These are phyloP conservation scores for Stachybotrys echinatus DNA, from an alignment of 2,329 filamentous ascomycete genomes.

Conservation along the genomic window DNA sequence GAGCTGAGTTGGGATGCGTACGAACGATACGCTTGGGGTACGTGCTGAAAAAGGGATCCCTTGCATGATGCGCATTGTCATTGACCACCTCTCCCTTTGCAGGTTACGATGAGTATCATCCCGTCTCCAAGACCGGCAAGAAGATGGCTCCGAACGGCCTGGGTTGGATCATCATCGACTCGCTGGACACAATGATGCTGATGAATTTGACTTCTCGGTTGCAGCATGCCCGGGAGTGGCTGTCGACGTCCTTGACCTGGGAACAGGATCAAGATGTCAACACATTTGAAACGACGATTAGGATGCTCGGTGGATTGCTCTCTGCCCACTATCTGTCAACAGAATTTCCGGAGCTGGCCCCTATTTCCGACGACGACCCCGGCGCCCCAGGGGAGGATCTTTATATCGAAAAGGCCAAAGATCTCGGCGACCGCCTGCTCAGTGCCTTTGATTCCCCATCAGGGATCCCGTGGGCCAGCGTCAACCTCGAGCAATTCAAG, in stretches of 20 bases:
- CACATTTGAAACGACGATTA: slow-evolving; percentile 96
- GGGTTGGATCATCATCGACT: slow-evolving; percentile 97
- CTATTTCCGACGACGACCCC: slow-evolving; percentile 64
- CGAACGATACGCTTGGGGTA: slow-evolving; percentile 90
- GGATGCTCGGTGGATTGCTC: slow-evolving; percentile 90
- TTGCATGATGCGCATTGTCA: background rate
- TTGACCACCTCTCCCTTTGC: background rate
- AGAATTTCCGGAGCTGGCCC: slow-evolving; percentile 72
- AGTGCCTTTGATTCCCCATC: slow-evolving; percentile 83
- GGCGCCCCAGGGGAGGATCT: slow-evolving; percentile 78
- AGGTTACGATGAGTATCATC: slow-evolving; percentile 84
- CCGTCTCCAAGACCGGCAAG: slow-evolving; percentile 69
- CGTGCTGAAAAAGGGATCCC: slow-evolving; percentile 31
- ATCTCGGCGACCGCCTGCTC: slow-evolving; percentile 81
- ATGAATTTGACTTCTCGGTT: slow-evolving; percentile 94
- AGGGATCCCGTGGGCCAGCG: slow-evolving; percentile 83
- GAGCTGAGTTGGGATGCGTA: slow-evolving; percentile 90
- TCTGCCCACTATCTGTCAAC: slow-evolving; percentile 94
- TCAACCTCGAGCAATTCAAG: slow-evolving; percentile 73
- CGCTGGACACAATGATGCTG: slow-evolving; percentile 92
- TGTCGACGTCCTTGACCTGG: slow-evolving; percentile 74
- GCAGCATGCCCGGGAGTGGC: slow-evolving; percentile 82
- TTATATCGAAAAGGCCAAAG: slow-evolving; percentile 92
- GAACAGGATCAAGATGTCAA: slow-evolving; percentile 94
- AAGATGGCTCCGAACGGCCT: slow-evolving; percentile 87